phyloP scores from a whole-genome alignment of 495 filamentous ascomycete species.

The Neurospora sp. region DNA sequence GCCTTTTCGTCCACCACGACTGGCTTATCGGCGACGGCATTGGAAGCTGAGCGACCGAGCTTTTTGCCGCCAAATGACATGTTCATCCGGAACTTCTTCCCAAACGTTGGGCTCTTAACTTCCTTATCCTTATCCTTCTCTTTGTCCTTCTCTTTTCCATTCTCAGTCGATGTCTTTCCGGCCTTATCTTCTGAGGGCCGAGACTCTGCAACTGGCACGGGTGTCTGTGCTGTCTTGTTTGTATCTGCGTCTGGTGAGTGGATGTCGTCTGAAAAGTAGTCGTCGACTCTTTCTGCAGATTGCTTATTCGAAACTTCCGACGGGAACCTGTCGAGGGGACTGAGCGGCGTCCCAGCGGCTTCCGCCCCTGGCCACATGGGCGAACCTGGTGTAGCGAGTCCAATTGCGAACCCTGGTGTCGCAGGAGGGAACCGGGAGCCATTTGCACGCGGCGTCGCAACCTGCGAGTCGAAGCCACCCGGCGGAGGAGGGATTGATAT shows the following conservation, averaged over 20 bases:
- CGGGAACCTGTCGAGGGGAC: constrained; percentile 28
- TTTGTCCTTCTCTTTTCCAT: constrained; percentile 29
- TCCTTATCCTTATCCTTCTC: constrained; percentile 60
- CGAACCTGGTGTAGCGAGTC: constrained; percentile 60
- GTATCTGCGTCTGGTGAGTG: constrained; percentile 23
- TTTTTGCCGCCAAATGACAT: constrained; percentile 77
- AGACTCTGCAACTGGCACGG: constrained; percentile 10
- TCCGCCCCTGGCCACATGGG: constrained; percentile 30
- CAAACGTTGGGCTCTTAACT: constrained; percentile 65
- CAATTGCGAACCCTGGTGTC: constrained; percentile 71
- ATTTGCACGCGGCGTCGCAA: constrained; percentile 53
- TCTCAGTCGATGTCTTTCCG: constrained; percentile 25
- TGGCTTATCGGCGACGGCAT: constrained; percentile 59
- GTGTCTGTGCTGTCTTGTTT: constrained; percentile 23
- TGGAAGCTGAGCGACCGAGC: constrained; percentile 61
- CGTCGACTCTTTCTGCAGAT: constrained; percentile 34
- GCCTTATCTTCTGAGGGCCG: constrained; percentile 22
- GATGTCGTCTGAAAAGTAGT: constrained; percentile 39
- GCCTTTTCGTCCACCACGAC: constrained; percentile 58
- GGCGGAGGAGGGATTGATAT: constrained; percentile 57
- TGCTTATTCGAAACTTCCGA: constrained; percentile 22
- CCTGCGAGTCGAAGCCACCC: constrained; percentile 29
- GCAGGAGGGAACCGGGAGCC: constrained; percentile 45
- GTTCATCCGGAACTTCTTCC: constrained; percentile 80
- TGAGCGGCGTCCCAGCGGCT: constrained; percentile 18